Evolutionary conservation across 108 stramenopile genomes (phyloP).

Genomic region (Aurantiochytrium sp.): DNA sequence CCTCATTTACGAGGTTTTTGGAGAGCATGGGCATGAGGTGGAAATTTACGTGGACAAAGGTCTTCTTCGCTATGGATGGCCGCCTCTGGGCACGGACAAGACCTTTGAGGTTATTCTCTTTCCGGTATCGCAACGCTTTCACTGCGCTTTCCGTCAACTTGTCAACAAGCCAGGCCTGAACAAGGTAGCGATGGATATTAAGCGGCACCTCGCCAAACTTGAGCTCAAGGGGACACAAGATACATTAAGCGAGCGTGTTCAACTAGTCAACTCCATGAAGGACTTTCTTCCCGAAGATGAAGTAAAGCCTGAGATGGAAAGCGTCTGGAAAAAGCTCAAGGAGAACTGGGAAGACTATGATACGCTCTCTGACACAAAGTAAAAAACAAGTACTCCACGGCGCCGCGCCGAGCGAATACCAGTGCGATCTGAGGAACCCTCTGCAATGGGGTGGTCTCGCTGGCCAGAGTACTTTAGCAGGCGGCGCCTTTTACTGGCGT

Average conservation of each 20-base stretch:
- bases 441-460: too few relatives aligned
- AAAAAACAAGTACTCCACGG: too few relatives aligned
- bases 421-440: too few relatives aligned
- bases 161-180: slow-evolving; percentile 7
- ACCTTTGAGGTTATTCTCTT: not conserved
- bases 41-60: not conserved
- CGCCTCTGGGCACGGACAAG: not conserved
- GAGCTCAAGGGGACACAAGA: not conserved
- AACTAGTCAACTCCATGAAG: not conserved
- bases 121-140: not conserved
- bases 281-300: not conserved
- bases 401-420: too few relatives aligned
- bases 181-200: not conserved
- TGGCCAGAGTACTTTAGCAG: too few relatives aligned
- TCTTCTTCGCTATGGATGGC: not conserved
- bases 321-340: not conserved
- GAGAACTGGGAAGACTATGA: not conserved
- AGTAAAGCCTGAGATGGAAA: not conserved
- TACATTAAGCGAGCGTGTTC: not conserved
- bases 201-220: not conserved
- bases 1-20: not conserved
- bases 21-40: not conserved
- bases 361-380: not conserved
- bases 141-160: not conserved
- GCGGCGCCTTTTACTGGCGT: too few relatives aligned